phyloP scores from a whole-genome alignment of 1,284 basidiomycete genomes.

The Boletus smithii region DNA sequence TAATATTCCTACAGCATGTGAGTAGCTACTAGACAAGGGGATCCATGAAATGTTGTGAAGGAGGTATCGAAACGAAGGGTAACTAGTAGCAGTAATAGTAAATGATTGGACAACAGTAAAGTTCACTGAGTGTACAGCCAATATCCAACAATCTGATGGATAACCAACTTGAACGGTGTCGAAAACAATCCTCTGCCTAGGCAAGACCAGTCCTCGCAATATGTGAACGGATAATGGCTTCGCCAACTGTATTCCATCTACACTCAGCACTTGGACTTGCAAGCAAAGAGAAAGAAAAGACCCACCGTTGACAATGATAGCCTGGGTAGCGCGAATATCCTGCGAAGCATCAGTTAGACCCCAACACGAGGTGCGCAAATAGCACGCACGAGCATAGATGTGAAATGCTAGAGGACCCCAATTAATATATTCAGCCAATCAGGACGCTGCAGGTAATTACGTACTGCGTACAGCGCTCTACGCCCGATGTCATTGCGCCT shows the following conservation, averaged over 20 bases:
- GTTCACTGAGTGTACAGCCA: slow-evolving; percentile 14
- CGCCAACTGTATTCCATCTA: slow-evolving; percentile 44
- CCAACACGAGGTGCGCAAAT: not conserved
- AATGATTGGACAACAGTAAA: slow-evolving; percentile 18
- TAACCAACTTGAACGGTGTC: slow-evolving; percentile 1
- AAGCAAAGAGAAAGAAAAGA: slow-evolving; percentile 5
- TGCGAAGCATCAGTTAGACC: slow-evolving; percentile 25
- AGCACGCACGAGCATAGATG: slow-evolving; percentile 66
- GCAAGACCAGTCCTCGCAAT: slow-evolving; percentile 53
- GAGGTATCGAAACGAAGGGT: slow-evolving; percentile 31
- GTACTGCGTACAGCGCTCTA: slow-evolving; percentile 60
- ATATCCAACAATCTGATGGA: slow-evolving; percentile 15
- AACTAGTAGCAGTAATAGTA: slow-evolving; percentile 27
- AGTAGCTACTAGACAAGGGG: slow-evolving; percentile 25
- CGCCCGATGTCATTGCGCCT: slow-evolving; percentile 58
- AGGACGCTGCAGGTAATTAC: slow-evolving; percentile 29
- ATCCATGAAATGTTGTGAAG: slow-evolving; percentile 18
- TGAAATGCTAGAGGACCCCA: slow-evolving; percentile 57
- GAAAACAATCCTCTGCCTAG: slow-evolving; percentile 23
- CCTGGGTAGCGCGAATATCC: slow-evolving; percentile 74
- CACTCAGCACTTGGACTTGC: slow-evolving; percentile 4
- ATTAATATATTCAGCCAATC: slow-evolving; percentile 16
- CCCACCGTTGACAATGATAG: slow-evolving; percentile 68
- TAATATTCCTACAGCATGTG: slow-evolving; percentile 21
- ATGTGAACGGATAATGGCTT: slow-evolving; percentile 62